Conservation (phyloP, 495 filamentous ascomycete species). For the Podospora conica region DNA sequence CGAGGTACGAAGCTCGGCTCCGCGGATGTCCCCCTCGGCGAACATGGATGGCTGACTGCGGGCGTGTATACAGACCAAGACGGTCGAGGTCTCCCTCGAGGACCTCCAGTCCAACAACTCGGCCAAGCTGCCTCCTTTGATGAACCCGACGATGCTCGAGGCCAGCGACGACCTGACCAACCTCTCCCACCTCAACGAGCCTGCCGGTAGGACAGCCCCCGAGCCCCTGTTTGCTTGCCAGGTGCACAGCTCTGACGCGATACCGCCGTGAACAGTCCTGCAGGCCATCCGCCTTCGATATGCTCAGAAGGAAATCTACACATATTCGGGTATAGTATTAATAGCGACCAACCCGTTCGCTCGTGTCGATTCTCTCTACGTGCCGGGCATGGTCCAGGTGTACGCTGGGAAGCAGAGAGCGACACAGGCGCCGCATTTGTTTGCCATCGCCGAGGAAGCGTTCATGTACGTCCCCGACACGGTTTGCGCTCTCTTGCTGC, state of each 20-base stretch:
- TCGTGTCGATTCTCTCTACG: slow-evolving; percentile 94
- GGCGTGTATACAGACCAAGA: slow-evolving; percentile 54
- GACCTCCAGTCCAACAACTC: slow-evolving; percentile 64
- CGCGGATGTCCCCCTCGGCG: neutral
- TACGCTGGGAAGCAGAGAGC: slow-evolving; percentile 96
- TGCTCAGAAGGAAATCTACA: slow-evolving; percentile 99
- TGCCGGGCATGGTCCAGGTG: slow-evolving; percentile 97
- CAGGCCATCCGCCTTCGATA: slow-evolving; percentile 98
- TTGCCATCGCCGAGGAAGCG: slow-evolving; percentile 97
- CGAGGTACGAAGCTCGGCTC: slow-evolving; percentile 57
- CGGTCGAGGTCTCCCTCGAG: slow-evolving; percentile 71
- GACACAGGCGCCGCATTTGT: slow-evolving; percentile 94
- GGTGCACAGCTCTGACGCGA: slow-evolving; percentile 30
- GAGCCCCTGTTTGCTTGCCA: neutral
- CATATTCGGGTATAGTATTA: slow-evolving; percentile 96
- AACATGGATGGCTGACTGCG: slow-evolving; percentile 20
- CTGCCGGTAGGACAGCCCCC: slow-evolving; percentile 63
- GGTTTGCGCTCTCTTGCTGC: neutral
- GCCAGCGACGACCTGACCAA: slow-evolving; percentile 98
- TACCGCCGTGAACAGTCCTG: slow-evolving; percentile 54
- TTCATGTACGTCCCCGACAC: slow-evolving; percentile 65
- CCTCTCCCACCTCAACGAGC: slow-evolving; percentile 95
- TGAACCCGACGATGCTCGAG: slow-evolving; percentile 98
- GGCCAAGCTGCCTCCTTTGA: slow-evolving; percentile 79
- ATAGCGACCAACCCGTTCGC: slow-evolving; percentile 99